These are phyloP conservation scores for Cupressus sempervirens DNA, from an alignment of 75 land plant genomes.

Conservation along the genomic window DNA sequence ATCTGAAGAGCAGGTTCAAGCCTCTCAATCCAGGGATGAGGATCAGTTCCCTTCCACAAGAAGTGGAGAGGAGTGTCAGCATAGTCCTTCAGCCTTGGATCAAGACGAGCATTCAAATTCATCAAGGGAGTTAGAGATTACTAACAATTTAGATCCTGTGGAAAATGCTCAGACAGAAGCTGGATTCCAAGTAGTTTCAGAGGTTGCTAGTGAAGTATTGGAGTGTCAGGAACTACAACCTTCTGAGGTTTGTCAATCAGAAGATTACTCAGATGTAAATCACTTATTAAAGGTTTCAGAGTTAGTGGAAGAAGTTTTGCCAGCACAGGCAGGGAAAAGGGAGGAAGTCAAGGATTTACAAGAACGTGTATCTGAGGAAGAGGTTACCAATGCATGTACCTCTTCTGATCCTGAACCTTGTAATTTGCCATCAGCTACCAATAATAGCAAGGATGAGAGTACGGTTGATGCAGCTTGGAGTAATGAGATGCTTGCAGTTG, in stretches of 20 bases:
- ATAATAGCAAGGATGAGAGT: not conserved
- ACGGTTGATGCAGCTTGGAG: not conserved
- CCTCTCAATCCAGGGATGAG: conserved; percentile 7
- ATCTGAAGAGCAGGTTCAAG: conserved; percentile 10
- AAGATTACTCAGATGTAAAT: not conserved
- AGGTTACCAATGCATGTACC: not conserved
- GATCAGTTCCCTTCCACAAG: not conserved
- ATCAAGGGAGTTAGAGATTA: not conserved
- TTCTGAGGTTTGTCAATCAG: not conserved
- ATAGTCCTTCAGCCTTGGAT: conserved; percentile 6
- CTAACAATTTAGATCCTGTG: not conserved
- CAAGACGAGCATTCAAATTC: conserved; percentile 6
- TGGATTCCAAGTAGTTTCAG: not conserved
- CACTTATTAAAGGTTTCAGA: not conserved
- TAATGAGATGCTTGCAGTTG: not conserved
- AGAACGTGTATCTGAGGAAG: conserved; percentile 2
- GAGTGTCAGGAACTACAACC: not conserved
- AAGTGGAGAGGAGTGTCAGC: not conserved
- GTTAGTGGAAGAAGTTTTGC: not conserved
- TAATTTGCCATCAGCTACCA: not conserved
- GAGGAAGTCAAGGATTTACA: not conserved
- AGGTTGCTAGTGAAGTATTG: not conserved
- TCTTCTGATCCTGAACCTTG: conserved; percentile 2
- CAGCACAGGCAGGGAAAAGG: not conserved
- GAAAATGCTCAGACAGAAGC: conserved; percentile 3